Conservation (phyloP, 768 basidiomycete species). For the Psilocybe azurescens region DNA sequence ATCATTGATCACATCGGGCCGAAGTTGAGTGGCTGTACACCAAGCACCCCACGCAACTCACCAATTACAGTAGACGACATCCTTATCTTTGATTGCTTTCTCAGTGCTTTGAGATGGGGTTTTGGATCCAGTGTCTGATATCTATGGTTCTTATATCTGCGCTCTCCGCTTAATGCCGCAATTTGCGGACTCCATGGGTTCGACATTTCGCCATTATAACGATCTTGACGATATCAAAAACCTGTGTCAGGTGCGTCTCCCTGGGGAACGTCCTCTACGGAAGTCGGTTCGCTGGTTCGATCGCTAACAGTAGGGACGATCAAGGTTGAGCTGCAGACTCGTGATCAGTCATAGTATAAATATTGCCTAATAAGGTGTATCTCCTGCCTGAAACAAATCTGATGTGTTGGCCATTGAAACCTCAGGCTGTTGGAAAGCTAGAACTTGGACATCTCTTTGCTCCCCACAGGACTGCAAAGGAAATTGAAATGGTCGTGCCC, state of each 20-base stretch:
- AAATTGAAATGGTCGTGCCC: background rate
- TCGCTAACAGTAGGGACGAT: no score
- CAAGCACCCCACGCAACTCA: conserved; percentile 1
- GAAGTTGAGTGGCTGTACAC: conserved; percentile 20
- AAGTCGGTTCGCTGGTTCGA: background rate
- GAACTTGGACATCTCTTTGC: background rate
- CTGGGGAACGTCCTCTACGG: background rate
- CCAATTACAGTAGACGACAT: conserved; percentile 9
- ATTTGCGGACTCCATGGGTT: background rate
- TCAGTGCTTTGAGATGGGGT: background rate
- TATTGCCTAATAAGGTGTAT: no score
- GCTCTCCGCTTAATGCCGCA: background rate
- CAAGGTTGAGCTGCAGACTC: no score
- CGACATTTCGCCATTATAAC: background rate
- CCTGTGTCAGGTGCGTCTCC: background rate
- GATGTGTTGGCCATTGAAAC: no score
- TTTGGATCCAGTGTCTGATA: background rate
- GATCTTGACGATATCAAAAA: background rate
- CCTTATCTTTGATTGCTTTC: background rate
- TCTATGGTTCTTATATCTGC: background rate
- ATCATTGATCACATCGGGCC: background rate
- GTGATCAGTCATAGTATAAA: no score
- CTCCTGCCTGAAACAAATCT: no score
- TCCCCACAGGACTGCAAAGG: background rate
- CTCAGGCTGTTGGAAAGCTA: no score